phyloP scores from a whole-genome alignment of 108 stramenopile species.

The Conticribra guillardii region DNA sequence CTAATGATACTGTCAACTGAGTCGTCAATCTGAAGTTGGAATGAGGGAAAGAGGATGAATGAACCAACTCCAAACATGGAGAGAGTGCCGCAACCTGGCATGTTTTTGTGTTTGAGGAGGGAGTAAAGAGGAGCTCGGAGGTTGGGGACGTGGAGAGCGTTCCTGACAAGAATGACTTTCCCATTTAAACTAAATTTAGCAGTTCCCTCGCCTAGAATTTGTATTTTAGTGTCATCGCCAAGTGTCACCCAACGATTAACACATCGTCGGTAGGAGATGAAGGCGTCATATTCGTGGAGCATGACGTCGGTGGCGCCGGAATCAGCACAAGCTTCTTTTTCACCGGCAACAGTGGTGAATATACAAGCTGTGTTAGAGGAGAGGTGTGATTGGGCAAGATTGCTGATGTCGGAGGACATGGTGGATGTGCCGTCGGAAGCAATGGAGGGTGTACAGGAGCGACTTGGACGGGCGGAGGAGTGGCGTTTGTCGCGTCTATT shows the following conservation, averaged over 20 bases:
- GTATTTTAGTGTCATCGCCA: conserved; percentile 1
- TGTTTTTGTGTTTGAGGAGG: background rate
- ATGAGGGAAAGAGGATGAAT: conserved; percentile 14
- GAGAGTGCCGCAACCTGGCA: conserved; percentile 23
- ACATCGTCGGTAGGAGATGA: conserved; percentile 11
- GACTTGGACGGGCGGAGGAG: no score
- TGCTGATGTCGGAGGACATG: no score
- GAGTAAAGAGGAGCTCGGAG: conserved; percentile 14
- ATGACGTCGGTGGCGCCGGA: no score
- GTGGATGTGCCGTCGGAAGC: no score
- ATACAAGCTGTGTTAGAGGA: no score
- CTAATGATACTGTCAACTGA: conserved; percentile 6
- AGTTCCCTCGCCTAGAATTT: conserved; percentile 3
- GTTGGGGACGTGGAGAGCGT: conserved; percentile 27
- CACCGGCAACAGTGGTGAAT: no score
- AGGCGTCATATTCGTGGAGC: conserved; percentile 15
- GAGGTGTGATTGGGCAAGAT: no score
- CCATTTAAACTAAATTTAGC: conserved; percentile 11
- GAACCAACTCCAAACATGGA: background rate
- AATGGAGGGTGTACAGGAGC: no score
- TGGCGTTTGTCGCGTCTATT: no score
- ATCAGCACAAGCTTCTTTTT: no score
- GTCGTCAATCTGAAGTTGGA: conserved; percentile 5
- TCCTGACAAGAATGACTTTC: conserved; percentile 4
- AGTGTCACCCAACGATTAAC: background rate